Evolutionary conservation across 2,329 filamentous ascomycete species (phyloP), one percentile per base, ranked within the genome.

Genomic region (Phialophora chinensis): DNA sequence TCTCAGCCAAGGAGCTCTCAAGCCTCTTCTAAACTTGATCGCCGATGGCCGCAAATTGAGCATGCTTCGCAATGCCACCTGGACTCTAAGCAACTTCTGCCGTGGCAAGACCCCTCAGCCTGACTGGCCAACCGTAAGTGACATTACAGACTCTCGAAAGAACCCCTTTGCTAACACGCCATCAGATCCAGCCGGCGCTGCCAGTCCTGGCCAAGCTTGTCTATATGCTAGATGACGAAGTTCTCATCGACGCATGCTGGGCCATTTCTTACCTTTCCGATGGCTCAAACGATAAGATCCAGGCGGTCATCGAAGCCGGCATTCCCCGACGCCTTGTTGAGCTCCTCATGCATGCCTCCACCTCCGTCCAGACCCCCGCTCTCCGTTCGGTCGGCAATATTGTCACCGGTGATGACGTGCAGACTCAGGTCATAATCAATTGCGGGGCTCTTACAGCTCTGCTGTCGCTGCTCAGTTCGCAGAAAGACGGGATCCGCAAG

Each of bases 21-120:
- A 92, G 79, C 95, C 95, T 60, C 86, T 99, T 65, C 87, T 99
- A 65, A 88, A 88, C 76, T 87, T 99, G 53, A 88, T 99, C 65
- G 94, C 94, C 62, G 95, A 99, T 80, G 97, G 95, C 84, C 93
- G 95, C 76, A 99, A 99, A 86, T 85, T 99, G 66, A 98, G 93
- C 86, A 99, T 99, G 95, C 89, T 99, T 60, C 88, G 95, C 73
- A 99, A 99, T 79, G 95, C 95, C 42, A 99, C 95, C 27, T 99
- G 95, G 95, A 99, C 95, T 53, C 84, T 99, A 65, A 98, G 95
- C 87, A 99, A 99, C 86, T 99, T 99, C 84, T 99, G 95, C 84
- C 92, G 95, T 85, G 95, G 95, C 82, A 99, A 99, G 88, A 97
- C 94, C 8, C 95, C 95, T 60, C 95, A 99, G 83, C 95, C 95